Base-by-base conservation (phyloP, 164 flowering plant genomes). In the Magnolia changhungtana region DNA sequence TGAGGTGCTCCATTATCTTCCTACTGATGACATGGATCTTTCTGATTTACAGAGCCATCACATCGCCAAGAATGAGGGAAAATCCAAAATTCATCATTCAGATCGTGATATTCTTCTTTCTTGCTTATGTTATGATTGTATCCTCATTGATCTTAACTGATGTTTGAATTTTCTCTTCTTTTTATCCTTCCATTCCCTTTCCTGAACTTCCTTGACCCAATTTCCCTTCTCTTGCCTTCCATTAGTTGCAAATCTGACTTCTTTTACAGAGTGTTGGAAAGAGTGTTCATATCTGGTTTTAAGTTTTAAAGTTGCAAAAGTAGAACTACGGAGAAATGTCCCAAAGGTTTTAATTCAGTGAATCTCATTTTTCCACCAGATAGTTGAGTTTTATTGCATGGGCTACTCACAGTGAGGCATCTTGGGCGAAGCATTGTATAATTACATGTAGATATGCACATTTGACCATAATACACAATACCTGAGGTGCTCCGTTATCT, bases 51-150 rank as follows among this genome's bases (percentile, higher is more conserved):
- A 94, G 98, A 88, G 93, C 99, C 13, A 97, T 94, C n/a, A 87
- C 99, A 72, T 85, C 99, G 51, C 97, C 97, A 65, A 90, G 89
- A 86, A 83, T 96, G 94, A 90, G 98, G 79, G 99, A 96, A 81
- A 94, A 96, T 77, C 99, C 99, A 1, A 94, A 88, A 87, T 89
- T 96, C 82, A 90, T 91, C 80, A 80, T 96, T 69, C 97, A 94
- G 88, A 88, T 96, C 75, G 94, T 92, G 49, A 74, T 96, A 72
- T 92, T 92, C 89, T 87, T 96, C 80, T 86, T 96, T 75, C 85
- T 96, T 75, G 96, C 98, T 13, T 96, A 92, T 86, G 89, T 91
- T 75, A 91, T 94, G 84, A 88, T 96, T 85, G 86, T 94, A 83
- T 96, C 98, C 13, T 96, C 98, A 1, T 81, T 96, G 79, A 85